These are phyloP conservation scores for Trichosporon sp. DNA, from an alignment of 1,284 basidiomycete species.

Conservation along the genomic window DNA sequence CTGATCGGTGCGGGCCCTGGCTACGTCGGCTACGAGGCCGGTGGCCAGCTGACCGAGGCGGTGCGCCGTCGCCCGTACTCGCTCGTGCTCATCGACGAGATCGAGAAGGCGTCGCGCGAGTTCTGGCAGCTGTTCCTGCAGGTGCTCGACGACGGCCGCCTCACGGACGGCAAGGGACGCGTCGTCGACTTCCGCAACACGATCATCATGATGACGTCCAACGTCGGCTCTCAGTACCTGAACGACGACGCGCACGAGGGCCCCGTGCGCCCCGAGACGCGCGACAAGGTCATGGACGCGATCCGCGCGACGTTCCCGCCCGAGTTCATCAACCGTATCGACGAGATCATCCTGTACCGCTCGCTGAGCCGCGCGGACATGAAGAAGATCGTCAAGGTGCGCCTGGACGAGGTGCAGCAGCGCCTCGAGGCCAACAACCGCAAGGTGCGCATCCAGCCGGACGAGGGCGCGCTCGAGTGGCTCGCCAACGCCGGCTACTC, in stretches of 20 bases:
- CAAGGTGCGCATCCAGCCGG: conserved; percentile 74
- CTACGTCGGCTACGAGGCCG: conserved; percentile 57
- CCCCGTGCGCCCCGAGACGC: conserved; percentile 44
- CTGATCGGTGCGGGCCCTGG: conserved; percentile 57
- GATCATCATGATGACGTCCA: conserved; percentile 56
- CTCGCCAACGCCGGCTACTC: conserved; percentile 81
- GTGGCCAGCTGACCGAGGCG: conserved; percentile 55
- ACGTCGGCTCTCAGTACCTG: conserved; percentile 55
- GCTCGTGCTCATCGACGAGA: conserved; percentile 51
- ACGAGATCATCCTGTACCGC: conserved; percentile 56
- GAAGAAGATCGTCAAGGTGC: conserved; percentile 54
- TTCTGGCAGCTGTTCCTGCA: conserved; percentile 59
- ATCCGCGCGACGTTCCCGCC: conserved; percentile 55
- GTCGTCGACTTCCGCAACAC: conserved; percentile 49
- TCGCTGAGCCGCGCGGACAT: conserved; percentile 54
- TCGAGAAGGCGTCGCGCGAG: conserved; percentile 56
- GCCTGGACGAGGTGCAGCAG: conserved; percentile 59
- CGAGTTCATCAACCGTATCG: conserved; percentile 57
- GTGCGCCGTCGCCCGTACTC: conserved; percentile 53
- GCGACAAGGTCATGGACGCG: conserved; percentile 52
- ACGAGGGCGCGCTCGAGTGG: conserved; percentile 73
- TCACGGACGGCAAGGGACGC: conserved; percentile 52
- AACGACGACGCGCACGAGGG: conserved; percentile 54
- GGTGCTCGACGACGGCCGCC: conserved; percentile 57
- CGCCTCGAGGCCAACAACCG: conserved; percentile 66